Evolutionary conservation across 495 filamentous ascomycete species (phyloP).

Genomic region (Podospora pseudocomata): DNA sequence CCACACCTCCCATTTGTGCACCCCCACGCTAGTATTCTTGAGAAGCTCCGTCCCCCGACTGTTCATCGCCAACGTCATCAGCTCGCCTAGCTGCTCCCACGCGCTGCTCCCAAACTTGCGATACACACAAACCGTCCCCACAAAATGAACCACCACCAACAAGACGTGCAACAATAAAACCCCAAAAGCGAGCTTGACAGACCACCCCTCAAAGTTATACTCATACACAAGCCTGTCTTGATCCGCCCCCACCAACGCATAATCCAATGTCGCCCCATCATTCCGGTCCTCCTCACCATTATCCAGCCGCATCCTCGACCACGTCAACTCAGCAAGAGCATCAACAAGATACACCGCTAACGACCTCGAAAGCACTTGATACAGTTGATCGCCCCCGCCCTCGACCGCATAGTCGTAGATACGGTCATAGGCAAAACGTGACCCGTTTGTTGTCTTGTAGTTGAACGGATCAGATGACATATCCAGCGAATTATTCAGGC

Average conservation of each 20-base stretch:
- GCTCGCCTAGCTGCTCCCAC: constrained; percentile 6
- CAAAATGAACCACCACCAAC: neutral
- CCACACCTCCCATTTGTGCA: constrained; percentile 6
- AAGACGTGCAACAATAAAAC: constrained; percentile 7
- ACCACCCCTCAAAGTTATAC: neutral
- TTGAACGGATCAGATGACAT: neutral
- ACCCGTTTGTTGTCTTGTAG: neutral
- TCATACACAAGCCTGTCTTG: neutral
- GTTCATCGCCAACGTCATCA: constrained; percentile 4
- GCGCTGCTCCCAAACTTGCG: neutral
- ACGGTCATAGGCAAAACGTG: neutral
- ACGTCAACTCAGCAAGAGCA: neutral
- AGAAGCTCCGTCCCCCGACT: neutral
- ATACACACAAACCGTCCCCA: neutral
- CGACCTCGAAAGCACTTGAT: neutral
- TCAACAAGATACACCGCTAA: neutral
- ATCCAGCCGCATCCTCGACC: neutral
- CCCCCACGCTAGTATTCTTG: constrained; percentile 6
- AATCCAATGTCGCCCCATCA: neutral
- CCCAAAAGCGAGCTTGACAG: neutral
- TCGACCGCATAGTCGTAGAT: neutral
- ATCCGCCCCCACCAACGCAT: neutral
- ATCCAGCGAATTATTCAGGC: neutral
- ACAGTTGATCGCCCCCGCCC: neutral
- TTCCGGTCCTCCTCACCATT: neutral